phyloP scores from a whole-genome alignment of 1,139 yeast genomes.

The Yamadazyma triangularis region DNA sequence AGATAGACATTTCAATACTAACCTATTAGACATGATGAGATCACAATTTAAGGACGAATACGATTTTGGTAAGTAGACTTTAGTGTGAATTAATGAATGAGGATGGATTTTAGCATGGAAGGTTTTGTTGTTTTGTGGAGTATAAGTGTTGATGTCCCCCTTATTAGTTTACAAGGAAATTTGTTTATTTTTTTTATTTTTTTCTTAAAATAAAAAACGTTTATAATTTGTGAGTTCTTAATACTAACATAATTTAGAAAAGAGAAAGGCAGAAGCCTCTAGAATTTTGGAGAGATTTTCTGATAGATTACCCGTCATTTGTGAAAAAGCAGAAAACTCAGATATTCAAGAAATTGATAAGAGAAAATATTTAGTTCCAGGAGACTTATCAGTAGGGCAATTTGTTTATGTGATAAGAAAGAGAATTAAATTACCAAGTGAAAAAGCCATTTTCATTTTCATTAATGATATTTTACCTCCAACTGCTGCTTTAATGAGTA shows the following conservation, averaged over 20 bases:
- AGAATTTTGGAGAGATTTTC: conserved; percentile 86
- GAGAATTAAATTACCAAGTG: conserved; percentile 92
- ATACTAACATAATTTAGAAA: conserved; percentile 46
- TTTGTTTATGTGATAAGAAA: conserved; percentile 96
- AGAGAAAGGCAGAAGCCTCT: conserved; percentile 93
- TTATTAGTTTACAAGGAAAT: background rate
- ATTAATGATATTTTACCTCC: conserved; percentile 97
- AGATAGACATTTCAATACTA: conserved; percentile 5
- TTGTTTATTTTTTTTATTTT: background rate
- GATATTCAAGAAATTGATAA: conserved; percentile 96
- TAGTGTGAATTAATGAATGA: conserved; percentile 6
- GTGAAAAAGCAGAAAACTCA: conserved; percentile 96
- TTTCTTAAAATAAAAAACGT: conserved; percentile 10
- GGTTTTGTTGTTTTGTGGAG: background rate
- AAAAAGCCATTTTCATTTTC: conserved; percentile 95
- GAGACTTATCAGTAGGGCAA: conserved; percentile 95
- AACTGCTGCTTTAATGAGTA: conserved; percentile 93
- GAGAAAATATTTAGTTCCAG: conserved; percentile 93
- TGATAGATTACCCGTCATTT: conserved; percentile 93
- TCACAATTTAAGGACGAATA: conserved; percentile 92
- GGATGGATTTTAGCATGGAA: conserved; percentile 8
- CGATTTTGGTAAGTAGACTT: conserved; percentile 44
- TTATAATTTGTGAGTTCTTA: conserved; percentile 13
- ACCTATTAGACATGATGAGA: conserved; percentile 47
- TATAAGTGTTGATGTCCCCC: background rate